phyloP scores from a whole-genome alignment of 257 asterid species.

The Salvia splendens region DNA sequence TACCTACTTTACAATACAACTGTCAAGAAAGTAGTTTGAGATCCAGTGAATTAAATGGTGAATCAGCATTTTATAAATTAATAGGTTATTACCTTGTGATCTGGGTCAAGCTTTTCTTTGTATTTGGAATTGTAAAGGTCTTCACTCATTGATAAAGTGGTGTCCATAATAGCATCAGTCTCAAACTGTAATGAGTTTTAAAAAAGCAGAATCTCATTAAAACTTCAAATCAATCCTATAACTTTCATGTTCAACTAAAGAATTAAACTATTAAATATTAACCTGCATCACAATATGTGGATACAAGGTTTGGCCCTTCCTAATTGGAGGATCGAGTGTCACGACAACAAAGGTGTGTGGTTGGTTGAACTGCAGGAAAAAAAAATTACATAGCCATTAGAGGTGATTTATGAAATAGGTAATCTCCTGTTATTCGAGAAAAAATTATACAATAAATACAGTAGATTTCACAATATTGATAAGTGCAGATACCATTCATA shows the following conservation, averaged over 20 bases:
- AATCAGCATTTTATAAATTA: background rate
- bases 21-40: conserved; percentile 9
- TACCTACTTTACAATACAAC: background rate
- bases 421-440: no score
- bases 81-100: conserved; percentile 51
- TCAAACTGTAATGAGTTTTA: conserved; percentile 51
- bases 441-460: background rate
- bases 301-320: conserved; percentile 92
- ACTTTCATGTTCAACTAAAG: no score
- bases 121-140: conserved; percentile 68
- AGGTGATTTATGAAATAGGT: no score
- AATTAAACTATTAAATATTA: conserved; percentile 13
- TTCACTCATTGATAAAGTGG: conserved; percentile 58
- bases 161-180: conserved; percentile 67
- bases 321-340: conserved; percentile 94
- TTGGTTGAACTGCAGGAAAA: conserved; percentile 63
- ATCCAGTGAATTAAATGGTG: conserved; percentile 12
- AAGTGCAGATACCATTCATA: no score
- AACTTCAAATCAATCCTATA: no score
- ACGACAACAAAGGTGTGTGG: conserved; percentile 89
- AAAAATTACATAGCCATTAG: no score
- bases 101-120: conserved; percentile 63
- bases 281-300: conserved; percentile 96
- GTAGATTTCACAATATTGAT: background rate
- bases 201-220: no score